Evolutionary conservation across 805 yeast genomes (phyloP).

Genomic region (Isabelozyma pseudorhagii): DNA sequence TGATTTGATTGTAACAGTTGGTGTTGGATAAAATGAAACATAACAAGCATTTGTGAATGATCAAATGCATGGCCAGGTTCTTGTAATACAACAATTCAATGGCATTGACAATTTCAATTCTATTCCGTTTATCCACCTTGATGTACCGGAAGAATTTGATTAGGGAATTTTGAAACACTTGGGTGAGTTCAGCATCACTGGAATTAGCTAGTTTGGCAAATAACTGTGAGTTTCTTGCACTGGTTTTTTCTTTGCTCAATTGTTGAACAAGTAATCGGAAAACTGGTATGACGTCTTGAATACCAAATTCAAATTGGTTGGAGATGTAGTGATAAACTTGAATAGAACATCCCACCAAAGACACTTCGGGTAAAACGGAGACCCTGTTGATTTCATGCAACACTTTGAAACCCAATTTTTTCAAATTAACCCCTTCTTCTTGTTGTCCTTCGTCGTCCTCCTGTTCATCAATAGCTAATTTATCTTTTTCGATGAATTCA

Average conservation of each 20-base stretch:
- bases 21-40: constrained; percentile 25
- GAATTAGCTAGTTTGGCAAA: constrained; percentile 13
- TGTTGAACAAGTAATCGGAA: constrained; percentile 21
- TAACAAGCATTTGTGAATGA: constrained; percentile 49
- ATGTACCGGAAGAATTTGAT: constrained; percentile 24
- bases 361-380: constrained; percentile 51
- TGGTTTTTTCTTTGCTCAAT: constrained; percentile 17
- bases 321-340: constrained; percentile 30
- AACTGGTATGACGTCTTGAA: constrained; percentile 25
- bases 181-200: constrained; percentile 18
- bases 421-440: constrained; percentile 27
- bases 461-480: constrained; percentile 3
- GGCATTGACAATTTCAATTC: constrained; percentile 39
- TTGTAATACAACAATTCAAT: constrained; percentile 58
- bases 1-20: constrained; percentile 10
- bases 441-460: constrained; percentile 4
- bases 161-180: constrained; percentile 22
- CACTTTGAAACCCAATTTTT: constrained; percentile 52
- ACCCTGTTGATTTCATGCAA: constrained; percentile 50
- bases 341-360: constrained; percentile 47
- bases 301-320: constrained; percentile 11
- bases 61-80: constrained; percentile 53
- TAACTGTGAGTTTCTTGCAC: constrained; percentile 18
- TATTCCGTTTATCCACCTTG: constrained; percentile 15
- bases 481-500: constrained; percentile 18